Conservation (phyloP, 345 rosid species). For the Rhodamnia argentea region DNA sequence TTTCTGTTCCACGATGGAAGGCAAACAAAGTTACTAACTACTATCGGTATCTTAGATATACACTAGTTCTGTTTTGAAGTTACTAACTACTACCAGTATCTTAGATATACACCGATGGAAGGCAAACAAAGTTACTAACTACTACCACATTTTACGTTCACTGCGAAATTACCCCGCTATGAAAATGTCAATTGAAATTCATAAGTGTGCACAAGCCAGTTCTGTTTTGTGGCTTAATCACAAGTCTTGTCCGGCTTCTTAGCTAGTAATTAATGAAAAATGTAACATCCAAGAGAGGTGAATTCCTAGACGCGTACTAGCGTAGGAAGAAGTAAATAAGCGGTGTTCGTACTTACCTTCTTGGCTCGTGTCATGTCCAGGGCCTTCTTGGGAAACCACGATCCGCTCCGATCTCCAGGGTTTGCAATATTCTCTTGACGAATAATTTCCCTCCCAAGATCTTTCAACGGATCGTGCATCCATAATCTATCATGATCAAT, state of each 20-base stretch:
- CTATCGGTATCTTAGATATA: too few relatives aligned
- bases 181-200: too few relatives aligned
- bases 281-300: background rate
- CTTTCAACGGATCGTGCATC: background rate
- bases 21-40: too few relatives aligned
- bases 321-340: background rate
- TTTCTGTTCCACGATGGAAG: background rate
- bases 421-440: accelerated
- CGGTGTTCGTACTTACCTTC: background rate
- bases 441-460: background rate
- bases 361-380: accelerated
- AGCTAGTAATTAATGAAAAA: background rate
- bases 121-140: too few relatives aligned
- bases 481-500: background rate
- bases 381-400: background rate
- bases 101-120: background rate
- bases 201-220: too few relatives aligned
- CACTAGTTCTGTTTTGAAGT: too few relatives aligned
- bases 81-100: too few relatives aligned
- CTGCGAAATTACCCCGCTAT: too few relatives aligned
- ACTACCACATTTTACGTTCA: too few relatives aligned
- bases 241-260: too few relatives aligned
- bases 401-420: background rate
- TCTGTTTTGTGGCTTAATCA: too few relatives aligned
- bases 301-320: background rate